phyloP scores from a whole-genome alignment of 345 rosid genomes.

The Gossypium sturtianum region DNA sequence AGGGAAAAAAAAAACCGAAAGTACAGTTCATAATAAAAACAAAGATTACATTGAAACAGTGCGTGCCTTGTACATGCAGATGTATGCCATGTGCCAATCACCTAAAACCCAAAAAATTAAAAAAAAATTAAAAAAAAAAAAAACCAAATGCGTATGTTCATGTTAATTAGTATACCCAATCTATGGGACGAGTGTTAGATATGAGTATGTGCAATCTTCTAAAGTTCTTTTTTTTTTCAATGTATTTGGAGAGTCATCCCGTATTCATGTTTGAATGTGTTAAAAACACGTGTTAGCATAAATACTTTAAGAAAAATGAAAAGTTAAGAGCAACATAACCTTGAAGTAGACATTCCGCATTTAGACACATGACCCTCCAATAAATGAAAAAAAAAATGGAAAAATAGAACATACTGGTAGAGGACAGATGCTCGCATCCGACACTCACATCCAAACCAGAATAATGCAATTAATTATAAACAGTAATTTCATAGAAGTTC shows the following conservation, averaged over 20 bases:
- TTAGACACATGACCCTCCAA: background rate
- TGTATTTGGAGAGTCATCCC: too few species aligned
- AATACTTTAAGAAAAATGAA: background rate
- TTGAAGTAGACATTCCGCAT: background rate
- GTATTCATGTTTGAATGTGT: background rate
- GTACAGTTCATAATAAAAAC: background rate
- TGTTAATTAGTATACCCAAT: background rate
- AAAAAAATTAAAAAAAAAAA: background rate
- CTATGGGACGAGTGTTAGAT: background rate
- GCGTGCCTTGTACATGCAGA: slow-evolving; percentile 94
- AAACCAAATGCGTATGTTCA: background rate
- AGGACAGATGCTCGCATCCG: too few species aligned
- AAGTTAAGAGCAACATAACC: background rate
- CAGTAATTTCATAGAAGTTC: background rate
- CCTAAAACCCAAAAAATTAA: slow-evolving; percentile 30
- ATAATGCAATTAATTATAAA: background rate
- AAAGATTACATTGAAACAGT: slow-evolving; percentile 42
- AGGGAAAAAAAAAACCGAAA: background rate
- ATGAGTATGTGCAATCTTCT: background rate
- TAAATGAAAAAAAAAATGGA: background rate
- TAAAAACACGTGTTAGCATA: background rate
- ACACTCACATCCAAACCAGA: background rate
- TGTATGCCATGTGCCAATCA: slow-evolving; percentile 99
- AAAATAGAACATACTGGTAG: background rate
- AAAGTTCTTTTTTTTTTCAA: too few species aligned